Base-by-base conservation (phyloP, 768 basidiomycete genomes). In the Symmetrospora coprosmae region DNA sequence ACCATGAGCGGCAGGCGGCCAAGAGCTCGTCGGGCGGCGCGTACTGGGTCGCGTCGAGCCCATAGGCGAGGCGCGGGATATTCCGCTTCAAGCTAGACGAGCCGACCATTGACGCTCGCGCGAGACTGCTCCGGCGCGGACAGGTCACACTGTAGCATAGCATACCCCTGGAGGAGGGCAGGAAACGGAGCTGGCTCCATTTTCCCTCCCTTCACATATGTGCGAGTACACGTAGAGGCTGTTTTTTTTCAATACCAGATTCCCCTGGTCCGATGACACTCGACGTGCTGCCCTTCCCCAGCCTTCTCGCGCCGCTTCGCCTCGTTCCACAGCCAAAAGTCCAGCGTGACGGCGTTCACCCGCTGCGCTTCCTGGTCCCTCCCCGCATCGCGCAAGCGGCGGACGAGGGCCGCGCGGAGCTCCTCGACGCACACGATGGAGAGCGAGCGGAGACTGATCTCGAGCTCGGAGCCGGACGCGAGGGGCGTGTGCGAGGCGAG, bases 271-370 rank as follows among this genome's bases (percentile, higher is more conserved):
- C 55, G 43, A 33, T 53, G 51, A 28, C 51, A 58, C 30, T 58
- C 40, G 3, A 58, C 43, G n/a, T n/a, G n/a, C 43, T 43, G 43
- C 28, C 19, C n/a, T 23, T 43, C 46, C 6, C 41, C 41, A 14
- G 25, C 30, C 7, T 49, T 53, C 52, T 64, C 66, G 50, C 41
- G 52, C n/a, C 49, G 56, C 59, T 73, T 73, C 19, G 72, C 72
- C 56, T 87, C 69, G 71, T 91, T 88, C 89, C 88, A 91, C 21
- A 92, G 72, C 71, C 84, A 87, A 70, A 92, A 91, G 70, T 92
- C 88, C 46, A 92, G 85, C 65, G 89, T 66, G 1, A 67, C 62
- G 8, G 66, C 55, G 25, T 67, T 66, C 5, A 62, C 48, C 17
- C 40, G 31, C 8, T 27, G 16, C 5, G 13, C 28, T n/a, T 41